Evolutionary conservation across 345 rosid species (phyloP).

Genomic region (Syzygium grande): DNA sequence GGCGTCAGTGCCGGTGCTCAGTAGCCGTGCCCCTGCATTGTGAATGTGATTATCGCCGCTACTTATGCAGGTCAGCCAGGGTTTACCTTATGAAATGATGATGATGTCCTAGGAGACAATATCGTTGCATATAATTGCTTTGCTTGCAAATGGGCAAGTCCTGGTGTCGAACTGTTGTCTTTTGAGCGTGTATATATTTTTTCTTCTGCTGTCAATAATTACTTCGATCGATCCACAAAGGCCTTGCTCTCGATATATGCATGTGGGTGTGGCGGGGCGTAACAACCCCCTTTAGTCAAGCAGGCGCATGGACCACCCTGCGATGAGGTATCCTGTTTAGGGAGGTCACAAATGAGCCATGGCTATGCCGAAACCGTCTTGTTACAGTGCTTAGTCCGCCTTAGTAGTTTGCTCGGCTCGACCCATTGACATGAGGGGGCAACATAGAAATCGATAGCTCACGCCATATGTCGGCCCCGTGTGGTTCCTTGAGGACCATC

Average conservation of each 20-base stretch:
- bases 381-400: background rate
- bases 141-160: background rate
- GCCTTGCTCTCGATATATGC: background rate
- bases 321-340: background rate
- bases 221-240: background rate
- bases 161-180: background rate
- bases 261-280: background rate
- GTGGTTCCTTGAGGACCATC: background rate
- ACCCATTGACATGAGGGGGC: background rate
- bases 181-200: background rate
- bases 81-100: background rate
- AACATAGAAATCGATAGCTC: background rate
- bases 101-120: background rate
- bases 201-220: background rate
- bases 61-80: background rate
- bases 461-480: background rate
- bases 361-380: background rate
- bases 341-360: background rate
- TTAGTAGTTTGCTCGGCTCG: background rate
- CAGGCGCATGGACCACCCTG: background rate
- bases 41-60: background rate
- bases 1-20: slow-evolving; percentile 10
- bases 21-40: background rate
- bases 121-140: background rate
- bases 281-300: background rate